Conservation (phyloP, 2,329 filamentous ascomycete species). For the Paraphaeosphaeria minitans region DNA sequence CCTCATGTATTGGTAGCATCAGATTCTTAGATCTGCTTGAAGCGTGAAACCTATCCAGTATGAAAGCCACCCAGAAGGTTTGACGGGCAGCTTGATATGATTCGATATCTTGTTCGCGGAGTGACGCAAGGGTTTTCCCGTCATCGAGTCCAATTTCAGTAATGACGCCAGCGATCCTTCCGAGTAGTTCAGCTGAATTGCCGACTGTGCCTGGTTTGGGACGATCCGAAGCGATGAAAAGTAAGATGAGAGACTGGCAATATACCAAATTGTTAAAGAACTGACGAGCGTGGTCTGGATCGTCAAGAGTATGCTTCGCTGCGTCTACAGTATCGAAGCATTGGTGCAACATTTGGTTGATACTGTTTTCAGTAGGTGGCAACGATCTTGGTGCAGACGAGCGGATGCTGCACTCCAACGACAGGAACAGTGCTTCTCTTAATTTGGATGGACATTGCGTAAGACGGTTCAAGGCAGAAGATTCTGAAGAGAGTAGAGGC, state of each 20-base stretch:
- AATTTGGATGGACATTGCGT: constrained; percentile 42
- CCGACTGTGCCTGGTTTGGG: constrained; percentile 33
- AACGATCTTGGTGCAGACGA: constrained; percentile 37
- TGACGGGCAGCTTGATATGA: constrained; percentile 38
- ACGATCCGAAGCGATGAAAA: constrained; percentile 41
- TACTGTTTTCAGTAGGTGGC: constrained; percentile 29
- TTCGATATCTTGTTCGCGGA: constrained; percentile 41
- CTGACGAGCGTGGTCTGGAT: constrained; percentile 33
- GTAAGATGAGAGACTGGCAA: constrained; percentile 38
- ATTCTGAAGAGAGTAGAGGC: constrained; percentile 41
- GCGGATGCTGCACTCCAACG: constrained; percentile 41
- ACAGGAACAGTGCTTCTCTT: constrained; percentile 43
- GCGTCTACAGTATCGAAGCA: constrained; percentile 35
- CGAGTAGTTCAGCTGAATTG: constrained; percentile 38
- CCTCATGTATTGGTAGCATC: constrained; percentile 39
- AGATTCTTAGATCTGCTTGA: constrained; percentile 41
- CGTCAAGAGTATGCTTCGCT: constrained; percentile 35
- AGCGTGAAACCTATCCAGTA: constrained; percentile 46
- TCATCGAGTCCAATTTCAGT: constrained; percentile 41
- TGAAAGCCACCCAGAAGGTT: constrained; percentile 45
- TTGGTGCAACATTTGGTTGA: constrained; percentile 37
- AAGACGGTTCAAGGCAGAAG: constrained; percentile 40
- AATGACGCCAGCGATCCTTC: constrained; percentile 39
- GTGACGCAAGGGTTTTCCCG: constrained; percentile 25
- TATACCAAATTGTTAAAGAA: constrained; percentile 43